Conservation (phyloP, 805 yeast species). For the Pichia occidentalis region DNA sequence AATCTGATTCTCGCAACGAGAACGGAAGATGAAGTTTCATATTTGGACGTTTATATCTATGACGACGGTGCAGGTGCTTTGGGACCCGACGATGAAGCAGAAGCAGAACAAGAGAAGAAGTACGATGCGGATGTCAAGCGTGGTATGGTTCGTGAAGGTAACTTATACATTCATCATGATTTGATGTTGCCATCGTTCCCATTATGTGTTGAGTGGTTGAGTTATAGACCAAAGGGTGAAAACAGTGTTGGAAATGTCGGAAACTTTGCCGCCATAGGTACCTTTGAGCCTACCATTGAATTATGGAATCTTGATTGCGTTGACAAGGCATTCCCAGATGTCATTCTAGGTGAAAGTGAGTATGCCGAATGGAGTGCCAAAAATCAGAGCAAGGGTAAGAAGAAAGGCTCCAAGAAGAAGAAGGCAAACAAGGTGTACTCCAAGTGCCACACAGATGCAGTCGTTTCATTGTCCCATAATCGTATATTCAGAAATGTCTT, state of each 20-base stretch:
- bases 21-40: conserved; percentile 93
- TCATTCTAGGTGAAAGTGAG: conserved; percentile 76
- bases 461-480: conserved; percentile 80
- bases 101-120: conserved; percentile 60
- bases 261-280: conserved; percentile 93
- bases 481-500: conserved; percentile 73
- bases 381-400: conserved; percentile 34
- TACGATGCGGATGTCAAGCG: conserved; percentile 67
- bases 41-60: conserved; percentile 86
- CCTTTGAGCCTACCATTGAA: conserved; percentile 96
- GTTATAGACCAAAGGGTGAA: conserved; percentile 54
- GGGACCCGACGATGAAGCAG: conserved; percentile 45
- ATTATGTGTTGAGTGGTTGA: conserved; percentile 91
- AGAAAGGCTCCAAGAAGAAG: conserved; percentile 42
- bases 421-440: conserved; percentile 43
- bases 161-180: conserved; percentile 91
- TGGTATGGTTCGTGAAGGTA: conserved; percentile 65
- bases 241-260: conserved; percentile 49
- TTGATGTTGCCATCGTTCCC: conserved; percentile 97
- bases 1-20: conserved; percentile 84
- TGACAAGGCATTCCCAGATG: conserved; percentile 92
- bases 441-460: conserved; percentile 86
- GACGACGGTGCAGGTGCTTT: conserved; percentile 84
- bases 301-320: conserved; percentile 91
- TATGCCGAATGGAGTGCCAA: conserved; percentile 23